A percentile compares a stretch with the other conserved stretches of the same genome.
These are phyloP conservation scores for Coniochaeta prunicola DNA, from an alignment of 2,329 filamentous ascomycete genomes.

Conservation along the genomic window DNA sequence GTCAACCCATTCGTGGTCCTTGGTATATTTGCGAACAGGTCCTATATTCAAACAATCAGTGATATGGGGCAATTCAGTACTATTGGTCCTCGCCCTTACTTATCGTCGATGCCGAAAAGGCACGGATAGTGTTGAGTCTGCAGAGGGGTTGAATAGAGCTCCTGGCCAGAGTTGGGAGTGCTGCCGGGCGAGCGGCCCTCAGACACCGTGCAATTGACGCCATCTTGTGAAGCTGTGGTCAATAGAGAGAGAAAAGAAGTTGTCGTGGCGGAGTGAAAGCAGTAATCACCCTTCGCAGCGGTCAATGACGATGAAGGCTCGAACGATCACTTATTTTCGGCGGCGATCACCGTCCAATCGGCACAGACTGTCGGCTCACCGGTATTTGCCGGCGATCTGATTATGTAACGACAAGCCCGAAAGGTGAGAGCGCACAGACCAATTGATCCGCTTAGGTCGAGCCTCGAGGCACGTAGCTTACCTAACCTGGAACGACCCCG, in stretches of 20 bases:
- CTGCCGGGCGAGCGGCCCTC: constrained; percentile 40
- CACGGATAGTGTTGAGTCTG: constrained; percentile 30
- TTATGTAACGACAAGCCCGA: neutral
- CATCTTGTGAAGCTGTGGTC: constrained; percentile 28
- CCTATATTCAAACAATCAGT: too few relatives aligned
- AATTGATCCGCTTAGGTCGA: too few relatives aligned
- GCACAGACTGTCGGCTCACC: neutral
- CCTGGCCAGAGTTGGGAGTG: constrained; percentile 30
- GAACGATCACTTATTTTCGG: neutral
- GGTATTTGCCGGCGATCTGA: neutral
- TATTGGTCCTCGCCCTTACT: constrained; percentile 27
- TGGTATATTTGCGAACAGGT: constrained; percentile 77
- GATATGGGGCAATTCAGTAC: constrained; percentile 21
- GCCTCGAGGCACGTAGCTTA: too few relatives aligned
- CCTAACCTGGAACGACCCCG: too few relatives aligned
- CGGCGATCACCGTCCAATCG: neutral
- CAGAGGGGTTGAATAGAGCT: constrained; percentile 25
- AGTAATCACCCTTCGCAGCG: neutral
- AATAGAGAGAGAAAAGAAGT: neutral
- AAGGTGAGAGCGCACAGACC: neutral
- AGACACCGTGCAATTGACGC: constrained; percentile 54
- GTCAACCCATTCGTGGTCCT: constrained; percentile 98
- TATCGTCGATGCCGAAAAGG: constrained; percentile 38
- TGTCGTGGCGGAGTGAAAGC: neutral
- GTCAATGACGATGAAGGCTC: constrained; percentile 2